phyloP scores from a whole-genome alignment of 352 stramenopile species.

The Phytopythium montanum region DNA sequence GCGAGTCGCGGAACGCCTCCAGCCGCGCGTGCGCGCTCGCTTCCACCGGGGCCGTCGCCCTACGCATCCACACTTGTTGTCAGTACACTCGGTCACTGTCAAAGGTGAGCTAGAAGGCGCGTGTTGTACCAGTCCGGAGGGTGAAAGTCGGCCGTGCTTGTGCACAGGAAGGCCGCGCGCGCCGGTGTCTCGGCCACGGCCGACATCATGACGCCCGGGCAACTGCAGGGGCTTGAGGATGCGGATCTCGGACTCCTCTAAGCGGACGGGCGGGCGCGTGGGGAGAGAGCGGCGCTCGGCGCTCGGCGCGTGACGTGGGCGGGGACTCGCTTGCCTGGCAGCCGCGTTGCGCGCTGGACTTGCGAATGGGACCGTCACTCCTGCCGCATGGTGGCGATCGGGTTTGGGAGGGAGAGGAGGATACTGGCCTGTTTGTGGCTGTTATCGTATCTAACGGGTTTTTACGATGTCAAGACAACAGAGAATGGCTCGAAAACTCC shows the following conservation, averaged over 20 bases:
- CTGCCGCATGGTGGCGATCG: not conserved
- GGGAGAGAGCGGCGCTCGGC: not conserved
- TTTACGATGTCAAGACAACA: not conserved
- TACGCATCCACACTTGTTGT: constrained; percentile 10
- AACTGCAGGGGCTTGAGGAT: not conserved
- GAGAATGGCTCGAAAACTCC: not conserved
- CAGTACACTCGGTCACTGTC: no score
- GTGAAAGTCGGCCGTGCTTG: constrained; percentile 72
- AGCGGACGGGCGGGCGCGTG: not conserved
- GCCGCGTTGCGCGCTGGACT: constrained; percentile 2
- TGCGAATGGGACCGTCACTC: constrained; percentile 1
- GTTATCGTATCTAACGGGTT: not conserved
- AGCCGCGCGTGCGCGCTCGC: constrained; percentile 64
- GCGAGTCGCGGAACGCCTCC: constrained; percentile 70
- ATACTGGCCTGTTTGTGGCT: not conserved
- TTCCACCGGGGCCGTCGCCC: constrained; percentile 64
- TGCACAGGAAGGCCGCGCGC: constrained; percentile 75
- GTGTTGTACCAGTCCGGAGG: constrained; percentile 59
- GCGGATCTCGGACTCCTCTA: not conserved
- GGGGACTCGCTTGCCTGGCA: not conserved
- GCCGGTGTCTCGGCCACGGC: constrained; percentile 39
- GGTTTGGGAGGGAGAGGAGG: not conserved
- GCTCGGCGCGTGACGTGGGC: not conserved
- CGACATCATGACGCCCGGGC: constrained; percentile 4
- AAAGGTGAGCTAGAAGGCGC: no score